Evolutionary conservation across 1,139 yeast genomes (phyloP), one percentile per base, ranked within the genome.

Genomic region (Lodderomyces margitis): DNA sequence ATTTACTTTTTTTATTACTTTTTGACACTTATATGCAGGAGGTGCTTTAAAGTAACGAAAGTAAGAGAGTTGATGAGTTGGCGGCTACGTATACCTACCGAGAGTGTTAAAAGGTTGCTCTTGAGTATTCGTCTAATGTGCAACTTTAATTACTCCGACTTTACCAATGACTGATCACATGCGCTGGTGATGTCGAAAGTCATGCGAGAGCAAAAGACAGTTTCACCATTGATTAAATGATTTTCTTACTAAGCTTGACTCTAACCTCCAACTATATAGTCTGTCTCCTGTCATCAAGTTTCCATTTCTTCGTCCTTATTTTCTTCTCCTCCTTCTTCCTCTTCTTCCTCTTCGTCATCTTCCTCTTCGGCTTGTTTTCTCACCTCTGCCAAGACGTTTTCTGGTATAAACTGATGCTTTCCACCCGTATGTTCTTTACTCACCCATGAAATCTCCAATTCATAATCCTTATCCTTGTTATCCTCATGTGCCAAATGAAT

Each of bases 401-500:
- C 81, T 21, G 96, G 95, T 33, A 92, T 86, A 52, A 78, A 77
- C 58, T 82, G 79, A 60, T 92, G 98, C 49, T 70, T 63, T n/a
- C 97, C 94, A 7, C 75, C 75, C 8, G 97, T 91, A 56, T 84
- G 94, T 33, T 79, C 75, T 34, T 62, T 59, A 35, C 94, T 81
- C 32, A 64, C 57, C 98, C 98, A 92, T 50, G 95, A 80, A 57
- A 94, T 76, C 60, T 94, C 99, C 52, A 94, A 75, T 66, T 94
- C 98, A 61, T 89, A 92, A 48, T 91, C 98, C 66, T 92, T 92
- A 62, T 92, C 98, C 66, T 92, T 94, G 64, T 89, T 88, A 59
- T 94, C 98, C 66, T 94, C 98, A 59, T 94, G 98, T 2, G 98
- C 97, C 52, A 85, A 74, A 58, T 87, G 86, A 56, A 94, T 87